Conservation (phyloP, 2,329 filamentous ascomycete species). For the Iodosphaeria phyllophila region DNA sequence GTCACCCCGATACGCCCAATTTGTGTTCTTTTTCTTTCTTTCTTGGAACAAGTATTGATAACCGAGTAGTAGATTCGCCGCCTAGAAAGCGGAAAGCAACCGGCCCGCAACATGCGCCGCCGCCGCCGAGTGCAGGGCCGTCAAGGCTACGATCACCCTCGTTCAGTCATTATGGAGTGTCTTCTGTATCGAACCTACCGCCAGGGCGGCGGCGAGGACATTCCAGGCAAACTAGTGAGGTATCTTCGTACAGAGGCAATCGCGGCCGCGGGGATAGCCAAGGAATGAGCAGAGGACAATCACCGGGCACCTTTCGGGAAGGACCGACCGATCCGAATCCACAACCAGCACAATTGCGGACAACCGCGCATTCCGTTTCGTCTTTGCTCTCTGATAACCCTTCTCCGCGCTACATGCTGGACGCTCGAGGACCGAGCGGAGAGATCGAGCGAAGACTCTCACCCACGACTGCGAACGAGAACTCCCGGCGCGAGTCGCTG, state of each 20-base stretch:
- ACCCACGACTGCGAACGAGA: conserved; percentile 3
- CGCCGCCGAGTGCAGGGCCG: conserved; percentile 24
- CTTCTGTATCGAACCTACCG: conserved; percentile 31
- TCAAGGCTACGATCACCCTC: conserved; percentile 32
- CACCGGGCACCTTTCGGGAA: conserved; percentile 18
- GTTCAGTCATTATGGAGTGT: conserved; percentile 27
- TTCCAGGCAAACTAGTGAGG: conserved; percentile 45
- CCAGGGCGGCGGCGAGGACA: conserved; percentile 37
- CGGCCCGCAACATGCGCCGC: conserved; percentile 29
- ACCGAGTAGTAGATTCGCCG: conserved; percentile 57
- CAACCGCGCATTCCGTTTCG: conserved; percentile 3
- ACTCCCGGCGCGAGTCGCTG: no score
- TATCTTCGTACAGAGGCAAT: conserved; percentile 27
- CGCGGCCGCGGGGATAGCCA: conserved; percentile 18
- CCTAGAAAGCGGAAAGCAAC: conserved; percentile 73
- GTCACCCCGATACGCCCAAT: conserved; percentile 30
- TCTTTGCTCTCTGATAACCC: conserved; percentile 4
- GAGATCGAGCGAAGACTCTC: conserved; percentile 3
- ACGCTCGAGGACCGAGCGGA: conserved; percentile 2
- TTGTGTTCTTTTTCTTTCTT: conserved; percentile 26
- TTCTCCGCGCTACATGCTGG: conserved; percentile 3
- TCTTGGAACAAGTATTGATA: no score
- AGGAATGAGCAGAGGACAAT: no score
- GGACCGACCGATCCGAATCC: conserved; percentile 16
- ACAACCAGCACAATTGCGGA: conserved; percentile 2